Conservation (phyloP, 257 asterid species). For the Jacaranda copaia region DNA sequence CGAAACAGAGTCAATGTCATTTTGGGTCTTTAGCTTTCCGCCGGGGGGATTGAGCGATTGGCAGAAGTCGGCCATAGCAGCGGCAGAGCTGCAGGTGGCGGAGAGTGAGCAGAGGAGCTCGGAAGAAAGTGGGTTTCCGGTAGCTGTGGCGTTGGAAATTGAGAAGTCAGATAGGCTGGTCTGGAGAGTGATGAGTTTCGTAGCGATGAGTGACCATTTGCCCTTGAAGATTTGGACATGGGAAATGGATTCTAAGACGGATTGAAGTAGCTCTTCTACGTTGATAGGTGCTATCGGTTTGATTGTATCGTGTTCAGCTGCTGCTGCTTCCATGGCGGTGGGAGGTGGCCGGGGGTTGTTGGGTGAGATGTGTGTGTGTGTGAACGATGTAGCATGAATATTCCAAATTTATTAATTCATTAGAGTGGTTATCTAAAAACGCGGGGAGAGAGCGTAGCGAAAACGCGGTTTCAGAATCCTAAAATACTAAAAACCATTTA, state of each 20-base stretch:
- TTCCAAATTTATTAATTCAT: too few species aligned
- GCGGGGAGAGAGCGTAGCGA: background rate
- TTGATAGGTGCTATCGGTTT: background rate
- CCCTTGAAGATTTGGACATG: slow-evolving; percentile 56
- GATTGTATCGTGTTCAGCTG: slow-evolving; percentile 30
- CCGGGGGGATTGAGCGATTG: slow-evolving; percentile 35
- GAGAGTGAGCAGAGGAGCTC: slow-evolving; percentile 56
- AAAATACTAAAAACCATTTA: background rate
- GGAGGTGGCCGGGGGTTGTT: background rate
- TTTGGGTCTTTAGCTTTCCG: slow-evolving; percentile 75
- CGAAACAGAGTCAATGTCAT: slow-evolving; percentile 57
- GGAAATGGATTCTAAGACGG: slow-evolving; percentile 49
- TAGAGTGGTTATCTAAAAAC: background rate
- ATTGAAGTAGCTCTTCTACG: slow-evolving; percentile 31
- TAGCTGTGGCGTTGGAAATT: background rate
- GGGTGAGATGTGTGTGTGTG: background rate
- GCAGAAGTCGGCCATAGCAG: slow-evolving; percentile 49
- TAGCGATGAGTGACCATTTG: slow-evolving; percentile 59
- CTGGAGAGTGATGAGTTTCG: slow-evolving; percentile 56
- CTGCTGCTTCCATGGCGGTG: slow-evolving; percentile 45
- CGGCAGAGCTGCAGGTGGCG: slow-evolving; percentile 49
- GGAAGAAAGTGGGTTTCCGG: slow-evolving; percentile 43
- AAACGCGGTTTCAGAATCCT: background rate
- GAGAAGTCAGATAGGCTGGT: slow-evolving; percentile 49
- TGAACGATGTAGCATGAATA: background rate